Conservation (phyloP, 495 filamentous ascomycete species). For the Podospora bellae-mahoneyi region DNA sequence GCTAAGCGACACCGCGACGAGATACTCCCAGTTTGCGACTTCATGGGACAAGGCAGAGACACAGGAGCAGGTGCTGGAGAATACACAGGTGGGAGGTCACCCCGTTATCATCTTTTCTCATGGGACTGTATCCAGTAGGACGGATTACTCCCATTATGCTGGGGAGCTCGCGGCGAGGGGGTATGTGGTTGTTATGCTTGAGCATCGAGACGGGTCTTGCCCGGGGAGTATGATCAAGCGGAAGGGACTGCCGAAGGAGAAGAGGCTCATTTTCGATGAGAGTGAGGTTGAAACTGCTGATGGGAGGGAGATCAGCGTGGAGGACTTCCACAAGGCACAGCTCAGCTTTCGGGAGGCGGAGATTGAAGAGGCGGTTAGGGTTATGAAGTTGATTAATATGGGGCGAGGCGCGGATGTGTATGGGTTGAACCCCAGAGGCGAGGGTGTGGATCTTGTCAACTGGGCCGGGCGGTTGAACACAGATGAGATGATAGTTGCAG, state of each 20-base stretch:
- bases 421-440: constrained; percentile 32
- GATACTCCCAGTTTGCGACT: constrained; percentile 16
- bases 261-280: constrained; percentile 30
- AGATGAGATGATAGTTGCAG: constrained; percentile 43
- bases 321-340: constrained; percentile 45
- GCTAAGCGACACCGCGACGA: constrained; percentile 30
- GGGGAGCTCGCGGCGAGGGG: constrained; percentile 53
- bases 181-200: constrained; percentile 49
- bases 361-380: constrained; percentile 46
- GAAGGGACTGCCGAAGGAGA: constrained; percentile 26
- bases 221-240: constrained; percentile 44
- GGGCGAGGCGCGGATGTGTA: constrained; percentile 39
- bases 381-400: constrained; percentile 43
- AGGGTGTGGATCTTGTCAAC: constrained; percentile 29
- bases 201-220: constrained; percentile 54
- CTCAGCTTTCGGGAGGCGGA: constrained; percentile 53
- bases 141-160: constrained; percentile 52
- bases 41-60: constrained; percentile 20
- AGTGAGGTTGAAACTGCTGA: constrained; percentile 29
- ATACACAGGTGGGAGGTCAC: constrained; percentile 25
- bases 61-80: constrained; percentile 21
- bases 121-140: constrained; percentile 49
- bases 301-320: constrained; percentile 24
- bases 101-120: constrained; percentile 54
- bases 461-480: constrained; percentile 40